phyloP scores from a whole-genome alignment of 1,284 basidiomycete genomes.

The Trichosporon faecale region DNA sequence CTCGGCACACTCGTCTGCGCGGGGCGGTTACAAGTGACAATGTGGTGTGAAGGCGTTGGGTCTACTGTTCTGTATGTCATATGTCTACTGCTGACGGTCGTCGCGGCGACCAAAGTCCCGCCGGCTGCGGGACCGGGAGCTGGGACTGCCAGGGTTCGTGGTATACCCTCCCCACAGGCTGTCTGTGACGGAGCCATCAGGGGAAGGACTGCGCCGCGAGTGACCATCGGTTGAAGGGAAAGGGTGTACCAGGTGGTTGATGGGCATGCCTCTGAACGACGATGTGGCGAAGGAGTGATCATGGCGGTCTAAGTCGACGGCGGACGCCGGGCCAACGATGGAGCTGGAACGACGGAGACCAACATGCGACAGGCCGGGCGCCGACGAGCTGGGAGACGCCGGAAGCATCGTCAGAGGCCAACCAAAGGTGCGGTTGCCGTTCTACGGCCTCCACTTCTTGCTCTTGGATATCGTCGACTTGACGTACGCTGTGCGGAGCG shows the following conservation, averaged over 20 bases:
- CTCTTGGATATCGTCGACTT: conserved; percentile 5
- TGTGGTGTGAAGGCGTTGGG: background rate
- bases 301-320: background rate
- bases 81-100: background rate
- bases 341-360: background rate
- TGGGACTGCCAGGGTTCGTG: background rate
- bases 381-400: background rate
- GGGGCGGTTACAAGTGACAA: background rate
- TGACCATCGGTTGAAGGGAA: background rate
- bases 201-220: background rate
- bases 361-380: background rate
- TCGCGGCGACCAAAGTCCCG: background rate
- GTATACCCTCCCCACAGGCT: background rate
- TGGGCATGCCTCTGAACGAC: background rate
- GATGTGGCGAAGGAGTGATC: background rate
- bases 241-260: background rate
- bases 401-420: background rate
- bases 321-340: background rate
- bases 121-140: no score
- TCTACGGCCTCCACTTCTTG: conserved; percentile 7
- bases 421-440: background rate
- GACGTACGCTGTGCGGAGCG: conserved; percentile 3
- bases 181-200: background rate
- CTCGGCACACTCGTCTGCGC: background rate
- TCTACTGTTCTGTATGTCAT: conserved; percentile 6